Conservation (phyloP, 2,329 filamentous ascomycete genomes). For the Aspergillus versicolor region DNA sequence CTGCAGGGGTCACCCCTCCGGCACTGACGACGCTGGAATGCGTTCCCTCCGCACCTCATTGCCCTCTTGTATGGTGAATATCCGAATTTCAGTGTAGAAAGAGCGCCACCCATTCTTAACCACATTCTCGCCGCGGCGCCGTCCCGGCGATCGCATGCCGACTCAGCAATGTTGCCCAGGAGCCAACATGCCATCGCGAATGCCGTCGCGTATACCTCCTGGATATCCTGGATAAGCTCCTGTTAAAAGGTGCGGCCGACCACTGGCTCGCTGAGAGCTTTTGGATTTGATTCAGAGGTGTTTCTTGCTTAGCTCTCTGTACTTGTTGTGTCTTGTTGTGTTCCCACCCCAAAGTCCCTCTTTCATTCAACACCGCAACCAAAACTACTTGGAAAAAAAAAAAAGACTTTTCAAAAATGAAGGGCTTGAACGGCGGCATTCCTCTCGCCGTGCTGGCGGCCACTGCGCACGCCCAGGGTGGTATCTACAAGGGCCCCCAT, state of each 20-base stretch:
- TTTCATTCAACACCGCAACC: constrained; percentile 2
- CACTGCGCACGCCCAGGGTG: constrained; percentile 24
- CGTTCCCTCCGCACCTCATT: too few species aligned
- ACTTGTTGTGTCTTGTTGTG: constrained; percentile 9
- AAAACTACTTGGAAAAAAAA: too few species aligned
- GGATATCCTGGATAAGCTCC: neutral
- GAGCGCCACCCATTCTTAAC: constrained; percentile 14
- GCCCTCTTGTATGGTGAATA: too few species aligned
- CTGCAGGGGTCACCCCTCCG: too few species aligned
- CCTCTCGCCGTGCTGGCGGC: constrained; percentile 36
- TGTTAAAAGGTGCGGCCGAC: constrained; percentile 19
- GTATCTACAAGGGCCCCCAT: constrained; percentile 7
- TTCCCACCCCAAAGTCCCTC: constrained; percentile 15
- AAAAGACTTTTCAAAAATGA: constrained; percentile 24
- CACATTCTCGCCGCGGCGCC: constrained; percentile 15
- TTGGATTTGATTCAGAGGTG: neutral
- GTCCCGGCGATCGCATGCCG: constrained; percentile 14
- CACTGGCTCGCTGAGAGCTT: neutral
- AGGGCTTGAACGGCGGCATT: constrained; percentile 36
- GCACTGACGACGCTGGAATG: too few species aligned
- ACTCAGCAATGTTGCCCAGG: neutral
- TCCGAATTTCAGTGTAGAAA: neutral
- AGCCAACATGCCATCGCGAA: constrained; percentile 9
- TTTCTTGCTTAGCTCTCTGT: neutral
- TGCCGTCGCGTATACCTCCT: neutral